phyloP scores from a whole-genome alignment of 2,329 filamentous ascomycete genomes.

The Mycosphaerella sp. region DNA sequence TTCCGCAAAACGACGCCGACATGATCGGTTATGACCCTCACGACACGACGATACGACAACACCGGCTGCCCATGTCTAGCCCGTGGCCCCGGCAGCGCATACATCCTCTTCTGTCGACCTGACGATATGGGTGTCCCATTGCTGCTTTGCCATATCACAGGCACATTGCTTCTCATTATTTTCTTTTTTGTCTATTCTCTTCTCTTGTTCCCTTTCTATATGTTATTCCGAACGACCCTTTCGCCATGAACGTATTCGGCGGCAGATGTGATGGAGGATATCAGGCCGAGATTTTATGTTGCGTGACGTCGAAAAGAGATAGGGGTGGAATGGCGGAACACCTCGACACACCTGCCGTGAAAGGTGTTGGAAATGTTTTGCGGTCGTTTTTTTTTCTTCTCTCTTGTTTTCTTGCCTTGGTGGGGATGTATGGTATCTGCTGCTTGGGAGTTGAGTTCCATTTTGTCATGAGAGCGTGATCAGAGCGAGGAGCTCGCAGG shows the following conservation, averaged over 20 bases:
- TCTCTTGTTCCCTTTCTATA: slow-evolving; percentile 12
- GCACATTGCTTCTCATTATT: slow-evolving; percentile 3
- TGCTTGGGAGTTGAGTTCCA: neutral
- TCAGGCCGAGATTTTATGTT: slow-evolving; percentile 8
- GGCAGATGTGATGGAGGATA: slow-evolving; percentile 7
- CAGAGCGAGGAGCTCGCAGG: slow-evolving; percentile 12
- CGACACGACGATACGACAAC: slow-evolving; percentile 24
- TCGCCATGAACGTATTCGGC: slow-evolving; percentile 4
- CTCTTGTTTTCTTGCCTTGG: too few species aligned
- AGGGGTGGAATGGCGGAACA: slow-evolving; percentile 1
- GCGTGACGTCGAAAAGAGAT: neutral
- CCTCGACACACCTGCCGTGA: slow-evolving; percentile 9
- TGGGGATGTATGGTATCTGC: slow-evolving; percentile 12
- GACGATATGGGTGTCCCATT: slow-evolving; percentile 2
- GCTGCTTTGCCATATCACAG: neutral
- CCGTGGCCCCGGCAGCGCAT: slow-evolving; percentile 15
- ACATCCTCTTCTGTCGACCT: slow-evolving; percentile 17
- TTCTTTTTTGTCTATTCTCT: neutral
- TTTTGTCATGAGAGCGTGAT: slow-evolving; percentile 13
- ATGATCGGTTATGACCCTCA: slow-evolving; percentile 16
- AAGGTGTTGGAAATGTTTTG: slow-evolving; percentile 11
- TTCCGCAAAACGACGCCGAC: slow-evolving; percentile 18
- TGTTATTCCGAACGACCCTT: slow-evolving; percentile 2
- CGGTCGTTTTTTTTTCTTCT: slow-evolving; percentile 4
- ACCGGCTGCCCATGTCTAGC: slow-evolving; percentile 12